A percentile compares a stretch with the other conserved stretches of the same genome.
phyloP scores from a whole-genome alignment of 176 grass and related monocot genomes.

The Ananas comosus region DNA sequence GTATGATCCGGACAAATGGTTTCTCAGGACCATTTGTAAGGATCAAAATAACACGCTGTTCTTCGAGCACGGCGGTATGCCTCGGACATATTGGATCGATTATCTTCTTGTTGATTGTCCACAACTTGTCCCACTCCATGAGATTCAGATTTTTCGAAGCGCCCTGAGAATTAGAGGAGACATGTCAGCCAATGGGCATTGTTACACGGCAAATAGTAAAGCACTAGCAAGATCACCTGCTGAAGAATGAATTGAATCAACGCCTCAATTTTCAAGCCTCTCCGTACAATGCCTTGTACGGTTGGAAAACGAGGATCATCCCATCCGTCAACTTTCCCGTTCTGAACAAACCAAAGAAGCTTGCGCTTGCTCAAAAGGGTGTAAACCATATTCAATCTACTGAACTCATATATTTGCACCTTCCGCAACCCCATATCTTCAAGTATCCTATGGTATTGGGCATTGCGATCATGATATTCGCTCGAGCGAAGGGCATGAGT shows the following conservation, averaged over 20 bases:
- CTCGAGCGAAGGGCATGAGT: constrained; percentile 83
- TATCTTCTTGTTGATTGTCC: constrained; percentile 94
- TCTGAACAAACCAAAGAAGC: constrained; percentile 88
- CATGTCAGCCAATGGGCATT: not conserved
- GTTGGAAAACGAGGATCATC: constrained; percentile 83
- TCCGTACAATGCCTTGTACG: constrained; percentile 80
- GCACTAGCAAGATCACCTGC: constrained; percentile 37
- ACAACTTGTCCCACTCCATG: constrained; percentile 96
- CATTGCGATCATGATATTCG: constrained; percentile 91
- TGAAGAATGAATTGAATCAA: constrained; percentile 85
- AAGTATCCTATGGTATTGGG: constrained; percentile 67
- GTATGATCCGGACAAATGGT: constrained; percentile 50
- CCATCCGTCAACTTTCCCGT: constrained; percentile 82
- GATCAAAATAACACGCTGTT: constrained; percentile 39
- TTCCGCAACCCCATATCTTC: constrained; percentile 63
- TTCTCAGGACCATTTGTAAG: constrained; percentile 75
- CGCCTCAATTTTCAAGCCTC: constrained; percentile 85
- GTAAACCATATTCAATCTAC: constrained; percentile 81
- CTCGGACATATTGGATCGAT: constrained; percentile 79
- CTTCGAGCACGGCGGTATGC: constrained; percentile 65
- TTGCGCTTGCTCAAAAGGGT: constrained; percentile 82
- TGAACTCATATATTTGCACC: constrained; percentile 85
- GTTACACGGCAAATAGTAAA: not conserved
- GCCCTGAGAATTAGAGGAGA: constrained; percentile 39
- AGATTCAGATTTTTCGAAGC: constrained; percentile 93